Base-by-base conservation (phyloP, 2,329 filamentous ascomycete species). In the Colletotrichum abscissum region DNA sequence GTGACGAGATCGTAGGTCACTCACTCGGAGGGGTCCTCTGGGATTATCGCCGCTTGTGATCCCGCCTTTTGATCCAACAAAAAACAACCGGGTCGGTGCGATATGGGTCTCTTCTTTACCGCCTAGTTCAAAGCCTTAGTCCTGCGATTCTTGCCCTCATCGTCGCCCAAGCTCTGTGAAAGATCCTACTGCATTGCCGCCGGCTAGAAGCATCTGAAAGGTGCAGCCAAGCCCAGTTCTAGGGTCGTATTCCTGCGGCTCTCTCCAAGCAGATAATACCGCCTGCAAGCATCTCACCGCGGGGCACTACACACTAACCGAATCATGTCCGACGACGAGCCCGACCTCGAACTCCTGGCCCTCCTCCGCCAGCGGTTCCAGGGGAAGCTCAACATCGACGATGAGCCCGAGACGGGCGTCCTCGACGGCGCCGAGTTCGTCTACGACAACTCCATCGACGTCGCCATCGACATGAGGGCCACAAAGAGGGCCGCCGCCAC, bases 361-460 rank as follows among this genome's bases (percentile, higher is more conserved):
- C 92, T 98, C 24, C 89, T 98, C 16, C 92, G 95, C 66, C 91
- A 97, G 81, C 94, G 95, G 75, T 88, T 97, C 57, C 84, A 93
- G 66, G 90, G 91, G 67, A 89, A 89, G 69, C 84, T 87, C 24
- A 82, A 85, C 30, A 79, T 90, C 66, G 82, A 88, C 59, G 84
- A 89, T 24, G 88, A 92, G 26, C 89, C 93, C 24, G 93, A 96
- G 78, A 97, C 94, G 6, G 93, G 92, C 63, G 95, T 98, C 54
- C 89, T 98, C 5, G 88, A 94, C 76, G 90, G 92, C 75, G 95
- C 95, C 57, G 92, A 97, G 82, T 94, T 93, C 84, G 92, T 98
- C 79, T 97, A 93, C 84, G 92, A 98, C 85, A 97, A 98, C 83
- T 91, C 94, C 75, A 95, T 98, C 80, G 97, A 99, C 81, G 95